Evolutionary conservation across 1,284 basidiomycete genomes (phyloP).

Genomic region (Moesziomyces aphidis): DNA sequence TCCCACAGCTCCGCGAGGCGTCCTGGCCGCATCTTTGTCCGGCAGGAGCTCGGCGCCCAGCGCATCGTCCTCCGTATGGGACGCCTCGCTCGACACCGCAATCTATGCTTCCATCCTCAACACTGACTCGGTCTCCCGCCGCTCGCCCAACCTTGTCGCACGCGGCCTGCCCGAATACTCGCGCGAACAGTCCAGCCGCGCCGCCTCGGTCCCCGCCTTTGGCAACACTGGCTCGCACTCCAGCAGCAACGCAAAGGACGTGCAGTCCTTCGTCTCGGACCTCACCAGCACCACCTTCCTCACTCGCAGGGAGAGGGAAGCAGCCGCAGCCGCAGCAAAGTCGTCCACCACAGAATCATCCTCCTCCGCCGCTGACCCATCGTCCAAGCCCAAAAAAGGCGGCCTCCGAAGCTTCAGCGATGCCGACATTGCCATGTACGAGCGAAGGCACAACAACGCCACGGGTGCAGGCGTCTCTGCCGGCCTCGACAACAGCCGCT

Average conservation of each 20-base stretch:
- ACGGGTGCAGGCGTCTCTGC: conserved; percentile 21
- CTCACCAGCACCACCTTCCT: conserved; percentile 47
- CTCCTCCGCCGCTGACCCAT: not conserved
- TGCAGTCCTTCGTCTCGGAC: conserved; percentile 31
- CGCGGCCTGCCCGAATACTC: conserved; percentile 33
- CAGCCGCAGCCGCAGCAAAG: conserved; percentile 39
- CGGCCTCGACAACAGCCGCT: conserved; percentile 38
- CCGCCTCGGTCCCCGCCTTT: conserved; percentile 39
- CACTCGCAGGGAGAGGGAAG: conserved; percentile 43
- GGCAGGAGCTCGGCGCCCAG: conserved; percentile 3
- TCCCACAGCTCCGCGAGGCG: conserved; percentile 39
- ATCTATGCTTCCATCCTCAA: conserved; percentile 50
- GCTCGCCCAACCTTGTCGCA: conserved; percentile 38
- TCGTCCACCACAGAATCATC: not conserved
- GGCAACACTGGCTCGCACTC: conserved; percentile 33
- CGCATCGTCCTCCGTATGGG: conserved; percentile 20
- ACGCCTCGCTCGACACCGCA: conserved; percentile 37
- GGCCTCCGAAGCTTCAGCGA: conserved; percentile 41
- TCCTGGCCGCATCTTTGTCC: not conserved
- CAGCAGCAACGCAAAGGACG: conserved; percentile 20
- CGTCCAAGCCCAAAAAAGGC: conserved; percentile 14
- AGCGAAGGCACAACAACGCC: conserved; percentile 38
- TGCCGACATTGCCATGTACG: conserved; percentile 47
- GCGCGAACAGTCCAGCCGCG: conserved; percentile 34
- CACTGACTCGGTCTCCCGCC: conserved; percentile 30